Base-by-base conservation (phyloP, 768 basidiomycete genomes). In the Cyclocybe aegerita region DNA sequence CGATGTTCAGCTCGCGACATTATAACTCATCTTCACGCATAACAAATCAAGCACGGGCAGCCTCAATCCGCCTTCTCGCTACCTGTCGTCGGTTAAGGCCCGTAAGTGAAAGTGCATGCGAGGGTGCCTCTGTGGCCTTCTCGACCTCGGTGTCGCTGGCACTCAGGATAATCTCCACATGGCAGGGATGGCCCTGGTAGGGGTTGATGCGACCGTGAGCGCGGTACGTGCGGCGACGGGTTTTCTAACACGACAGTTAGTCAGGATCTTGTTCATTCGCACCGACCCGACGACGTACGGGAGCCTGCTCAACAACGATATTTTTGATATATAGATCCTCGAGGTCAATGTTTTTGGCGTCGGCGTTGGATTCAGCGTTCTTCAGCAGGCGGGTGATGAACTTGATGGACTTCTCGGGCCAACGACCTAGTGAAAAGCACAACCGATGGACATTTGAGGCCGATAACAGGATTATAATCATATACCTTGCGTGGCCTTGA, bases 331-430 rank as follows among this genome's bases (percentile, higher is more conserved):
- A 60, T 49, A 99, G 86, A 55, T 95, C 93, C 63, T 98, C 96
- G 54, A 92, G 77, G 50, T 93, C 90, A 57, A 99, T 77, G 73
- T 85, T 92, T 81, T 99, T 99, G 63, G 92, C 92, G 64, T 98
- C 95, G 56, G 97, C 97, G 71, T 99, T 99, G 60, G 97, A 88
- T 73, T 98, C 96, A 38, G 97, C 97, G 72, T 99, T 99, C 83
- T 98, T 98, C 67, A 99, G 73, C 47, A 99, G 84, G 60, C 91
- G 86, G 55, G 87, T 80, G 68, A 99, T 88, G 81, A 94, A 96
- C 71, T 89, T 88, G 73, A 97, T 85, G 44, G 93, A 98, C 78
- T 99, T 98, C 79, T 93, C 95, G 68, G 97, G 97, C 97, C 97
- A 98, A 68, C 97, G 96, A 86, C 97, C 96, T 98, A 42, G 10